Conservation (phyloP, 2,329 filamentous ascomycete genomes). For the Xylariaceae sp. region DNA sequence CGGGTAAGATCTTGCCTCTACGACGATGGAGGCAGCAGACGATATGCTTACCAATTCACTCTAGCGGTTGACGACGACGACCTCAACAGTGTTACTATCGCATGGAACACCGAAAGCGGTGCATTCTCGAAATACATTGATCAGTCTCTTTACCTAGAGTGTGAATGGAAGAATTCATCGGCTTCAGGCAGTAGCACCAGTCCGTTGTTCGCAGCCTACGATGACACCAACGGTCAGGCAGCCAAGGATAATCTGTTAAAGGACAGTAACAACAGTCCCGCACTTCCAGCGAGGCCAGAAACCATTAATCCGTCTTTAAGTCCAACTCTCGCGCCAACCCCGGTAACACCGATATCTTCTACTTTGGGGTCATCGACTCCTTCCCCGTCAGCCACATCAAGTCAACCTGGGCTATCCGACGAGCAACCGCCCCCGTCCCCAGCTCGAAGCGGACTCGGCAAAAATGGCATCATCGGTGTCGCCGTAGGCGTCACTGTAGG, state of each 20-base stretch:
- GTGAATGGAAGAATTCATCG: constrained; percentile 32
- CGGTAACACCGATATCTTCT: background rate
- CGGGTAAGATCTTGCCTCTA: constrained; percentile 2
- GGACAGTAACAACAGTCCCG: background rate
- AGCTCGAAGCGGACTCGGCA: background rate
- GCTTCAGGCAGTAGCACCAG: constrained; percentile 29
- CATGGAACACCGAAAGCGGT: too few relatives aligned
- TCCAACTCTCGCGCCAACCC: constrained; percentile 3
- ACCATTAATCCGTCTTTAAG: background rate
- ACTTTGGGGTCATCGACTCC: too few relatives aligned
- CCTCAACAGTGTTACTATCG: constrained; percentile 24
- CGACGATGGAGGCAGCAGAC: background rate
- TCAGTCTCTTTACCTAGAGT: constrained; percentile 33
- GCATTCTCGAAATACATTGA: background rate
- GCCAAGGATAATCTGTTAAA: background rate
- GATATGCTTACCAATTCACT: background rate
- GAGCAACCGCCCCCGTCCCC: background rate
- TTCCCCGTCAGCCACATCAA: too few relatives aligned
- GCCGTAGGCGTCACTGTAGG: constrained; percentile 41
- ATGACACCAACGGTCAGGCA: background rate
- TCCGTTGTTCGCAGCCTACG: constrained; percentile 28
- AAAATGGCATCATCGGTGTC: constrained; percentile 33
- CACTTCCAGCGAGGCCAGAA: background rate
- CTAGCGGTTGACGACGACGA: constrained; percentile 3
- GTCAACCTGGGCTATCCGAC: background rate